Base-by-base conservation (phyloP, 441 rosid genomes). In the Aquilaria agallochum region DNA sequence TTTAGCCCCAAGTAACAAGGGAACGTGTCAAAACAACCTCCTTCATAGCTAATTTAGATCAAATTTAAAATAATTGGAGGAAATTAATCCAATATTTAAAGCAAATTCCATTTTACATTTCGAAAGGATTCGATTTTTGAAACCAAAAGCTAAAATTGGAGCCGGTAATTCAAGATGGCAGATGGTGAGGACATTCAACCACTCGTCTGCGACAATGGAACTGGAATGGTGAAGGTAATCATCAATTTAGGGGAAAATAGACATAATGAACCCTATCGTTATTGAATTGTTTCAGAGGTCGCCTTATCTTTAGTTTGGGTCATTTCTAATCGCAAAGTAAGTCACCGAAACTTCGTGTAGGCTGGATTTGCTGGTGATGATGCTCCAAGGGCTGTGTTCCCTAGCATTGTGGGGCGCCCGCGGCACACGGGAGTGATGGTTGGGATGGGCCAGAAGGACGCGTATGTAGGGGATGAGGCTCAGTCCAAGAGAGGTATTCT, bases 351-450 rank as follows among this genome's bases (percentile, higher is more conserved):
- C 27, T 20, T 20, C 27, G 2, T 5, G 46, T 64, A 84, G 93
- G 93, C 90, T 74, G 93, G 88, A 62, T 87, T 87, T 74, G 90
- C 88, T 31, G 90, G 93, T 12, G 90, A 87, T 64, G 93, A 87
- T 74, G 93, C 93, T 62, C 90, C 90, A 2, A 80, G 90, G 73
- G 93, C 90, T 10, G 90, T 87, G 77, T 87, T 87, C 59, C 90
- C 92, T 59, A 86, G 92, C 74, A 82, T 83, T 57, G 86, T 86
- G 30, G 89, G 92, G 1, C 89, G 87, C 68, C 92, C 89, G 9
- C 87, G 87, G 36, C 89, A 86, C 76, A 86, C 92, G 0, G 92
- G 92, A 30, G 92, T 86, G 67, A 86, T 86, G 92, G 89, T 86
- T 5, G 92, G 92, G 12, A 86, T 86, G 89, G 89, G 89, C 34